phyloP scores from a whole-genome alignment of 2,329 filamentous ascomycete species.

The Pseudopyricularia javanii region DNA sequence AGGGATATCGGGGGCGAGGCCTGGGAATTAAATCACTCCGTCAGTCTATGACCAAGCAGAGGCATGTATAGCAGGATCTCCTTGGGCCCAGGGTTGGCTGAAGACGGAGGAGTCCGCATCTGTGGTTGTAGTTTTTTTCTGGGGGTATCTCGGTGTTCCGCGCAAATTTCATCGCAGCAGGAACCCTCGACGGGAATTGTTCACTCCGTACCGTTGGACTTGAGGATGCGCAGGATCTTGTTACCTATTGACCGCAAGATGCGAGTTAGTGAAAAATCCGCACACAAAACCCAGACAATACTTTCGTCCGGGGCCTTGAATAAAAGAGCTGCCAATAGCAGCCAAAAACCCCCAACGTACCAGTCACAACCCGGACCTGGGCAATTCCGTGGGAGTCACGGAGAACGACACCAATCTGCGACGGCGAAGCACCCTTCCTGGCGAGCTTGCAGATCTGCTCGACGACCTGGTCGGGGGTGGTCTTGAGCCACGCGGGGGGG shows the following conservation, averaged over 20 bases:
- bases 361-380: conserved; percentile 94
- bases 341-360: conserved; percentile 39
- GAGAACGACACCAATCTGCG: conserved; percentile 97
- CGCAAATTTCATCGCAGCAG: not conserved
- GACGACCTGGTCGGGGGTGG: conserved; percentile 93
- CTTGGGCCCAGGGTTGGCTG: not conserved
- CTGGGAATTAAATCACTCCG: conserved; percentile 74
- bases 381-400: conserved; percentile 96
- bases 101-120: not conserved
- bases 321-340: not conserved
- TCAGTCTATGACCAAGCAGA: conserved; percentile 87
- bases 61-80: conserved; percentile 37
- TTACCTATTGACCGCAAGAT: conserved; percentile 52
- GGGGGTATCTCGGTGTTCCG: not conserved
- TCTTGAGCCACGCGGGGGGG: conserved; percentile 93
- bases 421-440: conserved; percentile 96
- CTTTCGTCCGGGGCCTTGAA: conserved; percentile 1
- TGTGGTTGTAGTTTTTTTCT: not conserved
- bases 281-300: no score
- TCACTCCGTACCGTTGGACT: conserved; percentile 79
- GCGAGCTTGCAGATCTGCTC: conserved; percentile 99
- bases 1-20: conserved; percentile 95
- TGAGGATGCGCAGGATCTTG: conserved; percentile 99
- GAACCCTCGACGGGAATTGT: conserved; percentile 8
- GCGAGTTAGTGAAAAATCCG: not conserved